These are phyloP conservation scores for Phytophthora capsici DNA, from an alignment of 352 stramenopile species.

Conservation along the genomic window DNA sequence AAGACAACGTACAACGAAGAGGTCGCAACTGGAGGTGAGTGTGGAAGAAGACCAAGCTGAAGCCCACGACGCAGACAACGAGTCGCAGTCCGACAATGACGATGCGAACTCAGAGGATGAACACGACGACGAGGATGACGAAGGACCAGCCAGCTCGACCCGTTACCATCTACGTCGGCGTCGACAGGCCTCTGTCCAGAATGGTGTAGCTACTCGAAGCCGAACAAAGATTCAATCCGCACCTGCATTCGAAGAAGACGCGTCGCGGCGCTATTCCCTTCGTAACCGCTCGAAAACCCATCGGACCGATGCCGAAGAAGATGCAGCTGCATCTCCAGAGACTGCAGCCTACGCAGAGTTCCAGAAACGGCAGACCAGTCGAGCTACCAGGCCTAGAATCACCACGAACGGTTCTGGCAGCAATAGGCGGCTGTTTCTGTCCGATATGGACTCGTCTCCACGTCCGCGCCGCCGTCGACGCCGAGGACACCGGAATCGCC, in stretches of 20 bases:
- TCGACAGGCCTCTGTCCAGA: constrained; percentile 15
- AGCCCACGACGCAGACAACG: constrained; percentile 29
- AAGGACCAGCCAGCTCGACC: constrained; percentile 39
- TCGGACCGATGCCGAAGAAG: constrained; percentile 33
- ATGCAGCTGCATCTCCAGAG: constrained; percentile 42
- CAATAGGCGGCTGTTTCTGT: constrained; percentile 38
- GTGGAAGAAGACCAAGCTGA: constrained; percentile 22
- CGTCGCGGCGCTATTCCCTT: constrained; percentile 61
- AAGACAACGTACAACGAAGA: constrained; percentile 14
- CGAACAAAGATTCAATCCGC: constrained; percentile 26
- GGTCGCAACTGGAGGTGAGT: constrained; percentile 40
- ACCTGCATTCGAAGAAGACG: constrained; percentile 25
- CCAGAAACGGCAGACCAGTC: constrained; percentile 65
- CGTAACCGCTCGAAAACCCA: constrained; percentile 77
- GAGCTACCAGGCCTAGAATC: constrained; percentile 25
- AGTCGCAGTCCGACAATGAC: constrained; percentile 43
- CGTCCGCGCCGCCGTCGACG: constrained; percentile 23
- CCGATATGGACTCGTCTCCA: constrained; percentile 35
- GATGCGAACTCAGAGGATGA: constrained; percentile 40
- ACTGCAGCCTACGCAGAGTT: constrained; percentile 66
- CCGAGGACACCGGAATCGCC: constrained; percentile 35
- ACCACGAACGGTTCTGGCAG: constrained; percentile 27
- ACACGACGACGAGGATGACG: constrained; percentile 33
- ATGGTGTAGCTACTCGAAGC: constrained; percentile 32
- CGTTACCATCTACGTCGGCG: constrained; percentile 54